Evolutionary conservation across 495 filamentous ascomycete species (phyloP), one percentile per base, ranked within the genome.

Genomic region (Xylaria venustula): DNA sequence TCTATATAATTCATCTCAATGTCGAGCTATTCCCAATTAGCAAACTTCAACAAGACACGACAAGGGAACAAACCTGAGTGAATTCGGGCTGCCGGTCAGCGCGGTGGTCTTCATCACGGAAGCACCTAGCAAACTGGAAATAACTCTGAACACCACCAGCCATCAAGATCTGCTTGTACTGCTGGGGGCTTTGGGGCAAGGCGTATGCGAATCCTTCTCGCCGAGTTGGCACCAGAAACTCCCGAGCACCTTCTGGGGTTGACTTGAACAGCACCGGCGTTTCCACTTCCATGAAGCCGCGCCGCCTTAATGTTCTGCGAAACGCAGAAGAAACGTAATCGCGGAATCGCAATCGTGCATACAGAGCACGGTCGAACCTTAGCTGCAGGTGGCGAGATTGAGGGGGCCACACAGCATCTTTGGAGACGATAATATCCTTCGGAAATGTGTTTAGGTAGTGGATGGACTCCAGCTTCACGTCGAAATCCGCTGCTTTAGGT

Each of bases 121-220:
- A 98, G 67, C 94, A 98, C 61, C 85, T 87, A 1, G 95, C 94
- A 73, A 98, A 90, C 73, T 98, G 94, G 69, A 85, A 96, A 72
- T 98, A 98, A 7, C 80, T 82, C 5, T 78, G 72, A 17, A 98
- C 82, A 0, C 93, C 93, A 67, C 88, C 89, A 8, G 92, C 89
- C 92, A 98, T 97, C 19, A 98, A 81, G 42, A 98, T 93, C 75
- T 98, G 94, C 73, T 98, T 98, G 73, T 97, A 98, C 71, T 98
- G 94, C 75, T 98, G 94, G 7, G 94, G 94, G 60, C 93, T 97
- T 68, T 98, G 94, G 0, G 94, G 92, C 23, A 98, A 74, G 11
- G 95, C 94, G 75, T 98, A 98, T 20, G 89, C 90, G 25, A 87
- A 71, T 0, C 91, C 92, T 0, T 62, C 56, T 19, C 79, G 81